Conservation (phyloP, 768 basidiomycete genomes). For the Boletus edulis region DNA sequence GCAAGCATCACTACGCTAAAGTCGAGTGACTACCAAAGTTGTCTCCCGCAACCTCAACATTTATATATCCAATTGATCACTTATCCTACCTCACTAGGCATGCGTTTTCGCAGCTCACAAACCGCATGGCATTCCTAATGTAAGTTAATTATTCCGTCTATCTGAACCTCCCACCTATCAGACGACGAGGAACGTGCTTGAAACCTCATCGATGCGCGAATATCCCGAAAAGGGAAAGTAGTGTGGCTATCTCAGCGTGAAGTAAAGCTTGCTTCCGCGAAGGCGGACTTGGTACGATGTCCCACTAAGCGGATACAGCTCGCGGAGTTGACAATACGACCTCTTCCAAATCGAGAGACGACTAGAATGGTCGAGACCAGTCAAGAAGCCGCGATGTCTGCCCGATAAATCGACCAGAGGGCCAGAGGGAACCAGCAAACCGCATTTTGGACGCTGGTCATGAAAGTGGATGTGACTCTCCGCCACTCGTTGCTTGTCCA, state of each 20-base stretch:
- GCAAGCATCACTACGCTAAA: too few species aligned
- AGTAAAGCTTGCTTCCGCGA: slow-evolving; percentile 26
- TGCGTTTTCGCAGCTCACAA: too few species aligned
- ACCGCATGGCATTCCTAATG: too few species aligned
- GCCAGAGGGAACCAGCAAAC: background rate
- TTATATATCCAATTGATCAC: too few species aligned
- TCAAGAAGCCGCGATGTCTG: background rate
- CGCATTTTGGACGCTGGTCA: background rate
- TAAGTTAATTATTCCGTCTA: too few species aligned
- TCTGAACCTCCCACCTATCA: too few species aligned
- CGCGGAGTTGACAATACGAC: slow-evolving; percentile 30
- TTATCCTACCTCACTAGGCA: too few species aligned
- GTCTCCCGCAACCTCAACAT: too few species aligned
- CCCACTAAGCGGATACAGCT: slow-evolving; percentile 20
- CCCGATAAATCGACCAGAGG: background rate
- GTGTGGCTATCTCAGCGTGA: background rate
- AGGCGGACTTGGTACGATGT: slow-evolving; percentile 21
- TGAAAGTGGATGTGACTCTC: background rate
- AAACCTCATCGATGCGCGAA: background rate
- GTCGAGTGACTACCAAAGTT: too few species aligned
- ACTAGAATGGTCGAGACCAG: slow-evolving; percentile 10
- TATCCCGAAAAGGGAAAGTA: background rate
- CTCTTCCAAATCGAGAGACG: slow-evolving; percentile 30
- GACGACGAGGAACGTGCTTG: too few species aligned
- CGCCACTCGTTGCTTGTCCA: background rate